Percentiles rank a stretch among this genome's conserved stretches.
Evolutionary conservation across 805 yeast genomes (phyloP).

Genomic region (Suhomyces emberorum): DNA sequence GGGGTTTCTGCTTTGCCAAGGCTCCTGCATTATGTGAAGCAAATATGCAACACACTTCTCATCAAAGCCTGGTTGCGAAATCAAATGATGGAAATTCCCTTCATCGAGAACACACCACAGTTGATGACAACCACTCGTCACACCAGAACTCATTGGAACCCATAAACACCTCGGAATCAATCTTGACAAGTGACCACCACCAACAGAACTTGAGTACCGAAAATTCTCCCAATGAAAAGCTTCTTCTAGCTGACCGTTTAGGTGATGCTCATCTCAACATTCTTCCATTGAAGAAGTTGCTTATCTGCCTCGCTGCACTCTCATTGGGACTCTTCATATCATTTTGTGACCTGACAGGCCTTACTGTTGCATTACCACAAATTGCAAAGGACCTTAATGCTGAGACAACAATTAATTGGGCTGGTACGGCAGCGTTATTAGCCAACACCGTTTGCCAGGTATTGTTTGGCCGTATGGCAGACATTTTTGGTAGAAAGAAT

Average conservation of each 20-base stretch:
- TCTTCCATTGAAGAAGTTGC: constrained; percentile 16
- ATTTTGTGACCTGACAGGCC: constrained; percentile 21
- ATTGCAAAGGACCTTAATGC: constrained; percentile 20
- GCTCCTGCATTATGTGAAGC: no score
- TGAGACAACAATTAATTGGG: constrained; percentile 46
- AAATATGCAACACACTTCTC: no score
- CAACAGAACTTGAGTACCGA: no score
- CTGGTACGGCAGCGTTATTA: constrained; percentile 66
- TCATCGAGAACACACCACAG: no score
- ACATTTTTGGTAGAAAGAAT: constrained; percentile 54
- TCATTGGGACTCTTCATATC: constrained; percentile 17
- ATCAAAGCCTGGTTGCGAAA: no score
- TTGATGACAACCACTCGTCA: no score
- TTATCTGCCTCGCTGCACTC: constrained; percentile 17
- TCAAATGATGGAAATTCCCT: no score
- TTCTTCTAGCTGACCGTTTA: constrained; percentile 15
- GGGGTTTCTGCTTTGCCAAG: no score
- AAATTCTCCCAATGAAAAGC: constrained; percentile 1
- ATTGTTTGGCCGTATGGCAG: constrained; percentile 66
- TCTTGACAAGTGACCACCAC: no score
- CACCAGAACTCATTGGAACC: no score
- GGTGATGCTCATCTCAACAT: constrained; percentile 21
- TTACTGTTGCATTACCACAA: constrained; percentile 19
- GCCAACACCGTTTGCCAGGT: constrained; percentile 76
- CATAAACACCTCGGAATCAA: no score